Evolutionary conservation across 176 grass and related monocot genomes (phyloP), one percentile per base, ranked within the genome.

Genomic region (Eragrostis curvula): DNA sequence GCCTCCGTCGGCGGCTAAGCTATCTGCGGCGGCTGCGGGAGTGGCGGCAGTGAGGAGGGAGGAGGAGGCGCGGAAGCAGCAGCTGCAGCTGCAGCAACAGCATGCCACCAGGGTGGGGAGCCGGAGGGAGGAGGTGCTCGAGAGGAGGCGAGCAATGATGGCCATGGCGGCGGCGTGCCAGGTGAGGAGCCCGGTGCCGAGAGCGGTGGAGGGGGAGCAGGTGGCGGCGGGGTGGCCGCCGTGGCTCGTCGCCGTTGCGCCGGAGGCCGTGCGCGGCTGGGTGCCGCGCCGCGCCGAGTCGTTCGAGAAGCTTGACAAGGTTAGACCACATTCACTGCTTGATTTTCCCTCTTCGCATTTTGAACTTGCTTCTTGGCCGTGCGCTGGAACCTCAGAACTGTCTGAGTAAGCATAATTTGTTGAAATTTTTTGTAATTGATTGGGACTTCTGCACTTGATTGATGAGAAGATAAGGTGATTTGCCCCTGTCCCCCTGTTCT

Each of bases 241-340:
- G 61, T 99, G 93, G 97, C 88, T 99, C 45, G 91, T 90, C 24
- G 59, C 89, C 60, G 97, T 96, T 39, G 97, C 97, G 1, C 85
- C 87, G 52, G 97, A 99, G 76, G 97, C 97, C 77, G 92, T 99
- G 55, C 87, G 87, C n/a, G 97, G 97, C 6, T 99, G 97, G 97
- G 89, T 99, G 28, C 97, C 97, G 0, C 97, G 97, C 62, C 88
- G 89, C 44, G 97, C 97, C 7, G 97, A 99, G 88, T 92, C 97
- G 3, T 99, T 99, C 70, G 97, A 99, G 89, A 99, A 99, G 87
- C 97, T 99, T 49, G 97, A 99, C 82, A 99, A 99, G 91, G 97
- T 96, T 45, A 76, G 45, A 4, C 67, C 25, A 46, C 50, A 16
- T 67, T 70, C 45, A 43, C 73, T 66, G 70, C 36, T 79, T 50